Conservation (phyloP, 306 rosid genomes). For the Prunus davidiana region DNA sequence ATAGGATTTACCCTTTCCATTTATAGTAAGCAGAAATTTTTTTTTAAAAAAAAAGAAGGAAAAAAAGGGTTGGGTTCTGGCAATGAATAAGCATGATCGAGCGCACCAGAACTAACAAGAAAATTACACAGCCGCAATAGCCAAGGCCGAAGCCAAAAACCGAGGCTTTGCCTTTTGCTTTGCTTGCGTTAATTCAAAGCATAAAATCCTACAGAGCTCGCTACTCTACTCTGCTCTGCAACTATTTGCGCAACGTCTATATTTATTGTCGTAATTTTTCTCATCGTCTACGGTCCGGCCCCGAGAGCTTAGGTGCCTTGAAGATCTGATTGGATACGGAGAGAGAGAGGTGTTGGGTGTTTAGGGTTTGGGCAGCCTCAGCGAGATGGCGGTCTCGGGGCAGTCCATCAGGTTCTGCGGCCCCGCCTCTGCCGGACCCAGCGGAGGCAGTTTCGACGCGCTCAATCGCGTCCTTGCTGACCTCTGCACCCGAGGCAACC, state of each 20-base stretch:
- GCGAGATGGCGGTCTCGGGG: slow-evolving; percentile 51
- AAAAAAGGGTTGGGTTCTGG: no score
- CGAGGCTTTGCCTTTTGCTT: not conserved
- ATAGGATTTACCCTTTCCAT: no score
- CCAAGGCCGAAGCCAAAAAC: no score
- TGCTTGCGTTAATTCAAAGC: not conserved
- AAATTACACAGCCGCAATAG: no score
- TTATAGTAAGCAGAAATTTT: no score
- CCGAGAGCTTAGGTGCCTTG: not conserved
- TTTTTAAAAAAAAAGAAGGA: no score
- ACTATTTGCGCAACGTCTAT: not conserved
- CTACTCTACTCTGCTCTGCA: not conserved
- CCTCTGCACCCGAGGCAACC: slow-evolving; percentile 85
- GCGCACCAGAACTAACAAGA: no score
- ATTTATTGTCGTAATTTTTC: not conserved
- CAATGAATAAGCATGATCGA: no score
- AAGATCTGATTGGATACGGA: not conserved
- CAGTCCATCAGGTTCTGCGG: slow-evolving; percentile 58
- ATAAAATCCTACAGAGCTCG: not conserved
- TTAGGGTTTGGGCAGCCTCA: slow-evolving; percentile 40
- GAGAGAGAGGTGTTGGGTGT: slow-evolving; percentile 1
- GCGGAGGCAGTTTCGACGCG: slow-evolving; percentile 60
- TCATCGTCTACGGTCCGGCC: not conserved
- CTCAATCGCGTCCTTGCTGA: slow-evolving; percentile 83
- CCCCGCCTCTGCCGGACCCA: slow-evolving; percentile 39